Conservation (phyloP, 2,329 filamentous ascomycete species). For the Sporothrix curviconia region DNA sequence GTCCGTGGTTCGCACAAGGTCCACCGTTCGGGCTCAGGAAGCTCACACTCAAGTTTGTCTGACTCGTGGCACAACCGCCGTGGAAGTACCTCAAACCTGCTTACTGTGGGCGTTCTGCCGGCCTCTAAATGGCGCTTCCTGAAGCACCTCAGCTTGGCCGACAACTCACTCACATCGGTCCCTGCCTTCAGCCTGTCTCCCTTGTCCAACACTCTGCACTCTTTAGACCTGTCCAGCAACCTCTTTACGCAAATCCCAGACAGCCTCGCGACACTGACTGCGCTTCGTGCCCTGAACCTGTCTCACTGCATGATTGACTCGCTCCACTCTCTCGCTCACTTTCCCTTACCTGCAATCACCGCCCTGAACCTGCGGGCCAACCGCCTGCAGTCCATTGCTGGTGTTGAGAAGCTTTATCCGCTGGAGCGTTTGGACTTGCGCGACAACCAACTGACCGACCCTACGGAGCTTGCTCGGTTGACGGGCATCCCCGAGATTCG, state of each 20-base stretch:
- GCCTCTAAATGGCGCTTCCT: conserved; percentile 91
- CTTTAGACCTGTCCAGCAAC: conserved; percentile 86
- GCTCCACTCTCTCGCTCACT: conserved; percentile 76
- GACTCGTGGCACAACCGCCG: conserved; percentile 58
- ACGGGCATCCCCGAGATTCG: conserved; percentile 86
- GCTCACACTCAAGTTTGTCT: conserved; percentile 75
- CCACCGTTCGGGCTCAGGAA: conserved; percentile 81
- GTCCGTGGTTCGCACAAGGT: conserved; percentile 66
- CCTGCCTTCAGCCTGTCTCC: conserved; percentile 69
- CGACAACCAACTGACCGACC: conserved; percentile 87
- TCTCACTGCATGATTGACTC: conserved; percentile 98
- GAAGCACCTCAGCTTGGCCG: conserved; percentile 82
- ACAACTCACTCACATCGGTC: conserved; percentile 82
- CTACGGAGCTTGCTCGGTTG: conserved; percentile 79
- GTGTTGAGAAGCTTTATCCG: conserved; percentile 81
- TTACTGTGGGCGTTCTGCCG: conserved; percentile 65
- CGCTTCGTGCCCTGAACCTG: conserved; percentile 85
- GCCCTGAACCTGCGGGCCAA: conserved; percentile 89
- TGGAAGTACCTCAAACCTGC: conserved; percentile 72
- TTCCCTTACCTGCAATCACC: conserved; percentile 85
- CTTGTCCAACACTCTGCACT: conserved; percentile 80
- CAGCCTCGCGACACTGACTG: conserved; percentile 75
- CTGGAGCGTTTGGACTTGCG: conserved; percentile 84
- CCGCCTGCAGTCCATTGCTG: conserved; percentile 76
- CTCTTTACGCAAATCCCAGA: conserved; percentile 93